Percentiles rank a stretch among this genome's conserved stretches.
These are phyloP conservation scores for Penicillium oxalicum DNA, from an alignment of 2,329 filamentous ascomycete genomes.

Conservation along the genomic window DNA sequence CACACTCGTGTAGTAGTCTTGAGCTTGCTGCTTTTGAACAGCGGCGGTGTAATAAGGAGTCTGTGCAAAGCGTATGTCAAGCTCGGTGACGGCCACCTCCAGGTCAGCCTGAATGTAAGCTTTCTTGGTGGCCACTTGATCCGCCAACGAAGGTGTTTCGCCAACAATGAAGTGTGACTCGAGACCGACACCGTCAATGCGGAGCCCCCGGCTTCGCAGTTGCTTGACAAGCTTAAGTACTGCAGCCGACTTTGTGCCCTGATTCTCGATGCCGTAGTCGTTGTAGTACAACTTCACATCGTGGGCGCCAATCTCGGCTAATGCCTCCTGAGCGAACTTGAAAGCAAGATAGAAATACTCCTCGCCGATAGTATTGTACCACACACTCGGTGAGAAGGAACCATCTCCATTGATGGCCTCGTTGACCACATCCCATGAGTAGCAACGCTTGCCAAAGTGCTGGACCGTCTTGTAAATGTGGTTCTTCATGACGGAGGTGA, in stretches of 20 bases:
- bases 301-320: conserved; percentile 22
- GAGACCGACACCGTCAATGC: conserved; percentile 44
- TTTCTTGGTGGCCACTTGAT: conserved; percentile 32
- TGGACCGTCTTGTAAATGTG: conserved; percentile 25
- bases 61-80: conserved; percentile 42
- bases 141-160: conserved; percentile 32
- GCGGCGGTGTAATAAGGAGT: conserved; percentile 16
- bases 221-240: conserved; percentile 28
- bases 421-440: conserved; percentile 31
- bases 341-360: conserved; percentile 40
- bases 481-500: conserved; percentile 48
- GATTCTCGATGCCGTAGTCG: conserved; percentile 37
- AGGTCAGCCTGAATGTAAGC: conserved; percentile 34
- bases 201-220: conserved; percentile 26
- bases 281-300: conserved; percentile 36
- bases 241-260: conserved; percentile 28
- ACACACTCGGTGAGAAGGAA: conserved; percentile 36
- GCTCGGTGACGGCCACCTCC: conserved; percentile 30
- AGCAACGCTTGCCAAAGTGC: conserved; percentile 22
- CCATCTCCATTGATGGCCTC: conserved; percentile 37
- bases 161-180: conserved; percentile 43
- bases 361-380: conserved; percentile 35
- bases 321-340: conserved; percentile 34
- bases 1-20: conserved; percentile 21
- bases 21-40: conserved; percentile 18